A percentile compares a stretch with the other conserved stretches of the same genome.
These are phyloP conservation scores for Dryas integrifolia DNA, from an alignment of 331 rosid genomes.

Conservation along the genomic window DNA sequence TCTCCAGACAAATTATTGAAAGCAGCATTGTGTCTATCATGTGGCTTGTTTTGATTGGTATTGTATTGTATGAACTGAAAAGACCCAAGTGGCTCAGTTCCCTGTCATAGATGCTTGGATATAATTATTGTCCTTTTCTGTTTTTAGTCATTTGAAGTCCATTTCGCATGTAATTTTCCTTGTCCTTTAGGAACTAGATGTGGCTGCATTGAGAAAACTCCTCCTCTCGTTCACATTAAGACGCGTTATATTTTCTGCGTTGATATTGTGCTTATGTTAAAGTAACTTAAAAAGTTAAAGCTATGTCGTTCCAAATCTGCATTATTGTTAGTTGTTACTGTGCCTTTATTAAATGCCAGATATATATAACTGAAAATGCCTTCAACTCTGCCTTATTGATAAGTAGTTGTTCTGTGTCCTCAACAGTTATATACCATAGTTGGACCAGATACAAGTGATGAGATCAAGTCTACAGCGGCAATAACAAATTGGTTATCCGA, in stretches of 20 bases:
- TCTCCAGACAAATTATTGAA: constrained; percentile 1
- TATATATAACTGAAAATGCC: too few relatives aligned
- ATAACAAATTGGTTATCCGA: constrained; percentile 60
- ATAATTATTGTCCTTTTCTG: neutral
- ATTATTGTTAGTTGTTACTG: too few relatives aligned
- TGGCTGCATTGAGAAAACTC: neutral
- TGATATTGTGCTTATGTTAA: neutral
- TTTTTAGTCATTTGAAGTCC: neutral
- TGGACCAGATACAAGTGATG: constrained; percentile 63
- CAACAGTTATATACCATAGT: constrained; percentile 59
- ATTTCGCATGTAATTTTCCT: neutral
- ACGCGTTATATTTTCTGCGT: neutral
- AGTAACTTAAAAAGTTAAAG: too few relatives aligned
- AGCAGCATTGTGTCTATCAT: neutral
- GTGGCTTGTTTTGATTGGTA: constrained; percentile 5
- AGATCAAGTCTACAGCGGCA: constrained; percentile 57
- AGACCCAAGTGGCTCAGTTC: constrained; percentile 12
- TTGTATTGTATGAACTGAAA: constrained; percentile 7
- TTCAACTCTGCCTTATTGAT: neutral
- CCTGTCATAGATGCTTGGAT: neutral
- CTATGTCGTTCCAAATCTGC: too few relatives aligned
- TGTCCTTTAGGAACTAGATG: neutral
- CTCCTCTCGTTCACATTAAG: neutral
- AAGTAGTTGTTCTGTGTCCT: constrained; percentile 5
- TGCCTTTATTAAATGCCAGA: too few relatives aligned